Evolutionary conservation across 495 filamentous ascomycete genomes (phyloP).

Genomic region (Chaetomium fimeti): DNA sequence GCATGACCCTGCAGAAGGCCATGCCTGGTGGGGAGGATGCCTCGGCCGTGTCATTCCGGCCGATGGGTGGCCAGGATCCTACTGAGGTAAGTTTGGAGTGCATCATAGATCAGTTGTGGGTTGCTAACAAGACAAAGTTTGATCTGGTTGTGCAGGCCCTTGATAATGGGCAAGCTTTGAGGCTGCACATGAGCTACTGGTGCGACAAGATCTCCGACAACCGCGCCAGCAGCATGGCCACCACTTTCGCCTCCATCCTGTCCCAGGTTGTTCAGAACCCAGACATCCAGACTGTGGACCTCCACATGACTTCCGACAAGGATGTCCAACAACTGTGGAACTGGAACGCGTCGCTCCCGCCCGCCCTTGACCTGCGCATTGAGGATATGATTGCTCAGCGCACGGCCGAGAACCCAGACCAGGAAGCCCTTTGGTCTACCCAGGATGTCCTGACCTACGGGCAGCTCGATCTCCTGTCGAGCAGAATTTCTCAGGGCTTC

Average conservation of each 20-base stretch:
- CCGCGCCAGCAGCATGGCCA: constrained; percentile 14
- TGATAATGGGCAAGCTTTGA: constrained; percentile 9
- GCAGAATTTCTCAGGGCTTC: constrained; percentile 2
- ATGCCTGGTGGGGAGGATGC: constrained; percentile 11
- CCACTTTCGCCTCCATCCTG: constrained; percentile 13
- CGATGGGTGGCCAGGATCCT: constrained; percentile 13
- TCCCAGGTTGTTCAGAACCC: constrained; percentile 13
- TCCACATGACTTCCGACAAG: constrained; percentile 12
- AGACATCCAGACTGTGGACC: constrained; percentile 3
- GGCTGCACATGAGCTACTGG: constrained; percentile 16
- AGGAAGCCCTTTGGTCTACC: constrained; percentile 14
- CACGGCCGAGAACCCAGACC: constrained; percentile 12
- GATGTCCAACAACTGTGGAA: constrained; percentile 14
- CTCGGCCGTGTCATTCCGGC: constrained; percentile 2
- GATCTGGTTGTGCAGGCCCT: constrained; percentile 17
- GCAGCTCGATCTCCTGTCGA: constrained; percentile 14
- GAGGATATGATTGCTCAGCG: constrained; percentile 18
- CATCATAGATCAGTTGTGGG: neutral
- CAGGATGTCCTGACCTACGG: constrained; percentile 6
- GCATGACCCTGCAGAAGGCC: constrained; percentile 18
- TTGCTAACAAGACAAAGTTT: constrained; percentile 10
- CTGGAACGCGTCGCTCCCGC: constrained; percentile 13
- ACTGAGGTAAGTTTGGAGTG: constrained; percentile 12
- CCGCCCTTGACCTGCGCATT: constrained; percentile 10
- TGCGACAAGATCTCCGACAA: constrained; percentile 15